A percentile compares a stretch with the other conserved stretches of the same genome.
phyloP scores from a whole-genome alignment of 2,329 filamentous ascomycete species.

The Fusarium sp. region DNA sequence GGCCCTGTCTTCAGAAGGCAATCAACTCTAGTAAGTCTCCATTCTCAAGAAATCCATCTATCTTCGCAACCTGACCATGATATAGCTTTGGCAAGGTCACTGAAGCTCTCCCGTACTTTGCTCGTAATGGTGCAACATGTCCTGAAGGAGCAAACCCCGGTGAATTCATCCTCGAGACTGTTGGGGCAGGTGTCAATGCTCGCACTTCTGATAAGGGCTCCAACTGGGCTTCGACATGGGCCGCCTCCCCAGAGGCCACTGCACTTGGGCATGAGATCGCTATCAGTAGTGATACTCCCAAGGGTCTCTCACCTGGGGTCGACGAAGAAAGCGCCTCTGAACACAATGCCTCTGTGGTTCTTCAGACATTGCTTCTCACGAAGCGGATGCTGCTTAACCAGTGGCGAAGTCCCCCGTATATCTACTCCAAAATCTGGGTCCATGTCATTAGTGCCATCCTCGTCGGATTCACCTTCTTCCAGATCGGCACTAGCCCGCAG shows the following conservation, averaged over 20 bases:
- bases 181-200: background rate
- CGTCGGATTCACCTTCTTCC: background rate
- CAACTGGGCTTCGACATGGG: background rate
- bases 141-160: background rate
- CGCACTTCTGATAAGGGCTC: background rate
- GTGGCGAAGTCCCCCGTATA: background rate
- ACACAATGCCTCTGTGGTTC: background rate
- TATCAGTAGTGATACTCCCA: too few species aligned
- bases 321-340: background rate
- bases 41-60: accelerated
- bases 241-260: background rate
- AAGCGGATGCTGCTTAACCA: background rate
- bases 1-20: background rate
- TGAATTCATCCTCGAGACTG: background rate
- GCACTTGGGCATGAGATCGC: background rate
- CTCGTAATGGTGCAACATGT: background rate
- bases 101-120: background rate
- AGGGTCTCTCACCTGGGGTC: accelerated
- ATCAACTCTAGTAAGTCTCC: background rate
- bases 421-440: background rate
- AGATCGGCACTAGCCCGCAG: background rate
- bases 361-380: background rate
- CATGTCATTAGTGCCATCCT: background rate
- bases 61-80: background rate
- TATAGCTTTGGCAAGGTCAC: background rate